Percentiles rank a stretch among this genome's conserved stretches.
phyloP scores from a whole-genome alignment of 768 basidiomycete genomes.

The Phanerochaete carnosa region DNA sequence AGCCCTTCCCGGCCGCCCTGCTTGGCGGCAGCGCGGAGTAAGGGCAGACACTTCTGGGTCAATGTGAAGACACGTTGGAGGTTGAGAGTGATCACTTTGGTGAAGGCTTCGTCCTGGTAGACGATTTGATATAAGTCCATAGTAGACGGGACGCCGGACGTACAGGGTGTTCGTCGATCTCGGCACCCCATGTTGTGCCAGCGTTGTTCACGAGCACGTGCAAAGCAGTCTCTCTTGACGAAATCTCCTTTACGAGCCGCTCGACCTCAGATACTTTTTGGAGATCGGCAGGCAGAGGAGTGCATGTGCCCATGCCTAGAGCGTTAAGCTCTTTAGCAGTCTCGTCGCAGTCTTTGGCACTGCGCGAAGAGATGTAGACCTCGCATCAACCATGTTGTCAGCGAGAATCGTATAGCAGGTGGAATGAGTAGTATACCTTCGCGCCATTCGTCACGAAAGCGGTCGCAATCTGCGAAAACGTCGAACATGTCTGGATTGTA shows the following conservation, averaged over 20 bases:
- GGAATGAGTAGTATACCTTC: conserved; percentile 31
- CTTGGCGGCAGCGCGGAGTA: conserved; percentile 46
- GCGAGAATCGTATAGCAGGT: neutral
- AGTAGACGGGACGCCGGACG: conserved; percentile 5
- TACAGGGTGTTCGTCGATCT: conserved; percentile 46
- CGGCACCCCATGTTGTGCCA: conserved; percentile 53
- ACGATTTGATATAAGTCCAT: neutral
- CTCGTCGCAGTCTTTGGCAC: conserved; percentile 44
- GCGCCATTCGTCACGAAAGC: conserved; percentile 64
- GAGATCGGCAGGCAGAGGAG: conserved; percentile 52
- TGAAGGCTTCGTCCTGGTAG: conserved; percentile 50
- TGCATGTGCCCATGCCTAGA: conserved; percentile 52
- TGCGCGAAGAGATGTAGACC: conserved; percentile 65
- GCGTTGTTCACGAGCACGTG: conserved; percentile 66
- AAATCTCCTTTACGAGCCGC: conserved; percentile 46
- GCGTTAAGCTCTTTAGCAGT: conserved; percentile 51
- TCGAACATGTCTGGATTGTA: too few species aligned
- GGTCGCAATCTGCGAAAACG: conserved; percentile 48
- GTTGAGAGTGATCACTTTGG: conserved; percentile 60
- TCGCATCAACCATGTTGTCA: conserved; percentile 15
- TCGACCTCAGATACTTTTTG: conserved; percentile 52
- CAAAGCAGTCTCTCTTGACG: conserved; percentile 47
- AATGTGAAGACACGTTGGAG: conserved; percentile 62
- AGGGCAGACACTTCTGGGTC: conserved; percentile 56
- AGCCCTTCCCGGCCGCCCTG: conserved; percentile 34